Conservation (phyloP, 768 basidiomycete genomes). For the Suillus plorans region DNA sequence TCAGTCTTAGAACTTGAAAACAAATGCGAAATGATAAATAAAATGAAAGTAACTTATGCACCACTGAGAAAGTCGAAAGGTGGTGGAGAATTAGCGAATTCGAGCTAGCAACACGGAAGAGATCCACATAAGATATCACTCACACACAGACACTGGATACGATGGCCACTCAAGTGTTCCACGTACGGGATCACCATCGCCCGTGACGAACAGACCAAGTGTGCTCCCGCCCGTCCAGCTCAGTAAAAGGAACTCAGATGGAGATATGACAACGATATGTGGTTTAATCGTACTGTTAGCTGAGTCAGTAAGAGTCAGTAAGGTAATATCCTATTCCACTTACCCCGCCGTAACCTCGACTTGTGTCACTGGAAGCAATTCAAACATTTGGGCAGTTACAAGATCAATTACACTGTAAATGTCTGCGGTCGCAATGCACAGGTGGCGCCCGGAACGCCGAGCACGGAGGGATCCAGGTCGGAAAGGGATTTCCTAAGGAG, state of each 20-base stretch:
- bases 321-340: slow-evolving; percentile 20
- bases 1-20: not conserved
- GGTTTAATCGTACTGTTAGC: slow-evolving; percentile 41
- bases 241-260: slow-evolving; percentile 81
- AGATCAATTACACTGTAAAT: slow-evolving; percentile 82
- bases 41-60: not conserved
- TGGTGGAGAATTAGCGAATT: not conserved
- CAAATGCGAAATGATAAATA: not conserved
- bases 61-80: not conserved
- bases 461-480: slow-evolving; percentile 58
- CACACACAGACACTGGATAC: slow-evolving; percentile 77
- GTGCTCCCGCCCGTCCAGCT: slow-evolving; percentile 82
- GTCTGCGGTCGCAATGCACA: slow-evolving; percentile 75
- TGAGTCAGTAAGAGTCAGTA: too few species aligned
- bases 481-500: slow-evolving; percentile 66
- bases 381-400: slow-evolving; percentile 63
- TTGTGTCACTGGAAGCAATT: slow-evolving; percentile 80
- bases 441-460: slow-evolving; percentile 55
- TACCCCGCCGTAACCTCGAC: slow-evolving; percentile 40
- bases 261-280: slow-evolving; percentile 70
- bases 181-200: slow-evolving; percentile 83
- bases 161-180: slow-evolving; percentile 86
- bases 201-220: slow-evolving; percentile 83
- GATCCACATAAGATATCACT: slow-evolving; percentile 29
- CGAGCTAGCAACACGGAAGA: slow-evolving; percentile 4